Conservation (phyloP, 2,329 filamentous ascomycete genomes). For the Atkinsonella hypoxylon region DNA sequence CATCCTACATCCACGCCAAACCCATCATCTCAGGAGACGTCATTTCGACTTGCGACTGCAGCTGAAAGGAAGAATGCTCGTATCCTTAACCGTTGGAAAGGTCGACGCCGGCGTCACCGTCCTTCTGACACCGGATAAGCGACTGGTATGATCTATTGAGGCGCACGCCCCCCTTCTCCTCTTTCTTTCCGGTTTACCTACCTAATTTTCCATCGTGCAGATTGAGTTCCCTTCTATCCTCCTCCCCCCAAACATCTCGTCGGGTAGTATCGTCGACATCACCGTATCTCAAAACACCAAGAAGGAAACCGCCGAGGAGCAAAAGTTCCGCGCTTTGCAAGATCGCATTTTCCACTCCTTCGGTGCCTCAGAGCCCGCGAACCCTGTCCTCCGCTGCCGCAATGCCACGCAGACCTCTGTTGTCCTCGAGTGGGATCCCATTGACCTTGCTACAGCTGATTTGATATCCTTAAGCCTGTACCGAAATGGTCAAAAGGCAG, state of each 20-base stretch:
- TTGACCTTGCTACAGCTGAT: slow-evolving; percentile 84
- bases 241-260: slow-evolving; percentile 86
- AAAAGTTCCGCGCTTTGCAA: slow-evolving; percentile 75
- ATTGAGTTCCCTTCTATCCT: slow-evolving; percentile 98
- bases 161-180: slow-evolving; percentile 4
- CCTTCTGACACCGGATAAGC: slow-evolving; percentile 90
- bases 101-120: slow-evolving; percentile 98
- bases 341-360: slow-evolving; percentile 78
- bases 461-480: slow-evolving; percentile 82
- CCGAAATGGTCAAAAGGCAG: slow-evolving; percentile 92
- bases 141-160: slow-evolving; percentile 48
- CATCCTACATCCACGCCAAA: no score
- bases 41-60: background rate
- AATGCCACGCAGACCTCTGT: slow-evolving; percentile 98
- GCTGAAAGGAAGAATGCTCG: slow-evolving; percentile 56
- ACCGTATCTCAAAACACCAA: slow-evolving; percentile 76
- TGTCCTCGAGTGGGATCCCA: slow-evolving; percentile 95
- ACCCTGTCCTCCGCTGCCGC: slow-evolving; percentile 76
- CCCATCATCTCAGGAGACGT: background rate
- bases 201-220: slow-evolving; percentile 34
- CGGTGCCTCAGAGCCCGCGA: slow-evolving; percentile 63
- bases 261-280: slow-evolving; percentile 96
- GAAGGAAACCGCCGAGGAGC: slow-evolving; percentile 64
- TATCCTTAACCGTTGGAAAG: slow-evolving; percentile 97
- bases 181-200: background rate